Evolutionary conservation across 257 asterid species (phyloP).

Genomic region (Plantago major): DNA sequence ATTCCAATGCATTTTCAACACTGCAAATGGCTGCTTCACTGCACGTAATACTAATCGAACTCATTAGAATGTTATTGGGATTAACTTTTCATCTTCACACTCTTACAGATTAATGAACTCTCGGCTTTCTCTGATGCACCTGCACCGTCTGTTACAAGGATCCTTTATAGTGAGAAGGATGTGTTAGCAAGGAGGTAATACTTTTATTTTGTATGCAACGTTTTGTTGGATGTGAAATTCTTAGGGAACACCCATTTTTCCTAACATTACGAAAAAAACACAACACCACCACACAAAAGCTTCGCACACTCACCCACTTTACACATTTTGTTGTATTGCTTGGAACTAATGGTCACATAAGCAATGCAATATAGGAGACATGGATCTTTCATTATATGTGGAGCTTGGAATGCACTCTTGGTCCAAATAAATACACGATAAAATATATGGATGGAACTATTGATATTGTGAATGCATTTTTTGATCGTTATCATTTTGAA

Average conservation of each 20-base stretch:
- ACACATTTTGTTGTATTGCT: too few species aligned
- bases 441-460: neutral
- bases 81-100: neutral
- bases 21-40: neutral
- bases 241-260: too few species aligned
- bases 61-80: neutral
- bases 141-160: slow-evolving; percentile 84
- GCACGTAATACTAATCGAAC: neutral
- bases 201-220: too few species aligned
- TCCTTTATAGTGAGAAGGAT: slow-evolving; percentile 88
- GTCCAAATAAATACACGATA: neutral
- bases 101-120: slow-evolving; percentile 73
- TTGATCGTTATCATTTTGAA: neutral
- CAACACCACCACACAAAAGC: too few species aligned
- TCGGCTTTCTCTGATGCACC: slow-evolving; percentile 81
- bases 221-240: too few species aligned
- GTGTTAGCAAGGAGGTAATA: slow-evolving; percentile 72
- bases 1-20: neutral
- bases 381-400: neutral
- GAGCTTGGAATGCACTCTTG: neutral
- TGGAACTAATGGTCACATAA: too few species aligned
- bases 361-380: neutral
- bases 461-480: too few species aligned
- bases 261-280: too few species aligned
- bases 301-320: too few species aligned